Conservation (phyloP, 768 basidiomycete genomes). For the Psilocybe azurescens region DNA sequence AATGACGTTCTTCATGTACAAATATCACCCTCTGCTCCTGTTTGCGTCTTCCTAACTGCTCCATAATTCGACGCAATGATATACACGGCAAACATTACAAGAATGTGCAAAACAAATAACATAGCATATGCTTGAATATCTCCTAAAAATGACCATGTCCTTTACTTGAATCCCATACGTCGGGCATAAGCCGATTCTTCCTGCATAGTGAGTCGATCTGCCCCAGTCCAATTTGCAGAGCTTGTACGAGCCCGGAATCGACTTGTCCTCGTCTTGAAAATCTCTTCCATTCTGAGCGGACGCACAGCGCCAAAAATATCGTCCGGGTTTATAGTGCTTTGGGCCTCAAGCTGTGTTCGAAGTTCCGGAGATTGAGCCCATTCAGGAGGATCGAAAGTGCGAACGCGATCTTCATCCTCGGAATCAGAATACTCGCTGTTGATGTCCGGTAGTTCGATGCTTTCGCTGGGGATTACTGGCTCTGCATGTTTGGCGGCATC, state of each 20-base stretch:
- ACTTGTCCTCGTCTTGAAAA: slow-evolving; percentile 81
- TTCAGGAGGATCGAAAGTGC: slow-evolving; percentile 75
- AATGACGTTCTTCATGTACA: too few species aligned
- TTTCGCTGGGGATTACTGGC: slow-evolving; percentile 69
- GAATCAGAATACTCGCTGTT: slow-evolving; percentile 98
- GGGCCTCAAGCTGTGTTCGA: slow-evolving; percentile 75
- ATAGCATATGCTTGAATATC: neutral
- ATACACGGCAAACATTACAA: neutral
- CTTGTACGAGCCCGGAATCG: slow-evolving; percentile 90
- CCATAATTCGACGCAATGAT: too few species aligned
- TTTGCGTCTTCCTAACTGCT: too few species aligned
- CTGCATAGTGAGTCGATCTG: slow-evolving; percentile 82
- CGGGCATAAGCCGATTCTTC: slow-evolving; percentile 89
- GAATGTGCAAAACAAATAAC: neutral
- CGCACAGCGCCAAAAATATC: slow-evolving; percentile 91
- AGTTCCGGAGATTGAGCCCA: slow-evolving; percentile 96
- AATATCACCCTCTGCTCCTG: too few species aligned
- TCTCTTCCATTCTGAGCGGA: slow-evolving; percentile 90
- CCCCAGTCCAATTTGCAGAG: slow-evolving; percentile 95
- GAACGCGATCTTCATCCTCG: slow-evolving; percentile 83
- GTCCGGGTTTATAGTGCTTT: slow-evolving; percentile 88
- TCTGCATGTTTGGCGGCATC: slow-evolving; percentile 57
- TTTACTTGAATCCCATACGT: slow-evolving; percentile 83
- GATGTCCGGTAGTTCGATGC: slow-evolving; percentile 92
- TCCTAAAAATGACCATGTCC: neutral